These are phyloP conservation scores for Candida taoyuanica DNA, from an alignment of 805 yeast species.

Conservation along the genomic window DNA sequence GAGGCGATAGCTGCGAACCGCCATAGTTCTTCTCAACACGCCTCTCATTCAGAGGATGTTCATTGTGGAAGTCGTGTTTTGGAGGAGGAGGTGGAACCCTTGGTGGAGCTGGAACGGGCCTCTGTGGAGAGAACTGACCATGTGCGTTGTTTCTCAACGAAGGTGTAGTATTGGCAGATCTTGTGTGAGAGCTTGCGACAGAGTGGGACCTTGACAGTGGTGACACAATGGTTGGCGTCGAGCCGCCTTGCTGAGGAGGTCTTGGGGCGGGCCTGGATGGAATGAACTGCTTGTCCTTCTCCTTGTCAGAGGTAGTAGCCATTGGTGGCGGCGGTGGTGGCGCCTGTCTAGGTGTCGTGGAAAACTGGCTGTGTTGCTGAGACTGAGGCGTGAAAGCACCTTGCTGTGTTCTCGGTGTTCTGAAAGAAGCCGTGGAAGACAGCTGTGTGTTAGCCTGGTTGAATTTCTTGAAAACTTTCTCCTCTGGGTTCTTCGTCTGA, in stretches of 20 bases:
- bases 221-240: slow-evolving; percentile 24
- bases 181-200: slow-evolving; percentile 11
- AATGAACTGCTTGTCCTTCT: slow-evolving; percentile 42
- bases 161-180: slow-evolving; percentile 22
- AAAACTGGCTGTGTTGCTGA: slow-evolving; percentile 17
- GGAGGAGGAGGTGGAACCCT: slow-evolving; percentile 26
- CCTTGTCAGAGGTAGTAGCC: slow-evolving; percentile 6
- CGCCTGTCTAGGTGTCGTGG: slow-evolving; percentile 27
- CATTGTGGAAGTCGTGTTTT: slow-evolving; percentile 14
- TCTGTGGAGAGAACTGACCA: slow-evolving; percentile 21
- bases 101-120: slow-evolving; percentile 27
- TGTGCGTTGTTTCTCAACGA: slow-evolving; percentile 8
- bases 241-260: slow-evolving; percentile 39
- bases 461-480: slow-evolving; percentile 37
- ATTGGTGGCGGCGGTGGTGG: slow-evolving; percentile 21
- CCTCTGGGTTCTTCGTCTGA: slow-evolving; percentile 39
- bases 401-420: slow-evolving; percentile 28
- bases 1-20: slow-evolving; percentile 7
- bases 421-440: slow-evolving; percentile 30
- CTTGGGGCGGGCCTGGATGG: slow-evolving; percentile 69
- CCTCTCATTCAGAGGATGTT: slow-evolving; percentile 19
- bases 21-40: slow-evolving; percentile 4
- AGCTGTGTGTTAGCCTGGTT: slow-evolving; percentile 27
- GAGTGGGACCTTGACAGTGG: slow-evolving; percentile 25
- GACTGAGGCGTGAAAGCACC: slow-evolving; percentile 24